Evolutionary conservation across 1,139 yeast species (phyloP).

Genomic region (Kurtzmaniella natalensis): DNA sequence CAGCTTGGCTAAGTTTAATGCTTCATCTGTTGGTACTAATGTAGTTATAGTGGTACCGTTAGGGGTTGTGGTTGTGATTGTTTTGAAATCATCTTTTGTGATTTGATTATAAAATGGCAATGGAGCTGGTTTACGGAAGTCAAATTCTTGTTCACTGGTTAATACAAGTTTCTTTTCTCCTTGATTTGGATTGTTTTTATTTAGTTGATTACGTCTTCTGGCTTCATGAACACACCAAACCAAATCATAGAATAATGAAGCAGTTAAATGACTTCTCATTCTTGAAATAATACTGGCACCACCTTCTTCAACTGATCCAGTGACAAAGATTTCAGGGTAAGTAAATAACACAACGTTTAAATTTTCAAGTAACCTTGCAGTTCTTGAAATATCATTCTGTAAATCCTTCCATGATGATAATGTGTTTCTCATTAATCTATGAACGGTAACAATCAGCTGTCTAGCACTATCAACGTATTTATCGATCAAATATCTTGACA

Average conservation of each 20-base stretch:
- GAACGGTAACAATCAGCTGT: conserved; percentile 91
- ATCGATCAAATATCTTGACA: conserved; percentile 71
- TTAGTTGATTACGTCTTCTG: conserved; percentile 62
- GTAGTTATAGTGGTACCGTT: conserved; percentile 91
- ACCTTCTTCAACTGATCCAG: conserved; percentile 40
- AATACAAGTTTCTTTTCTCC: conserved; percentile 13
- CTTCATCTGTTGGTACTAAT: conserved; percentile 80
- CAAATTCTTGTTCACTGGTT: conserved; percentile 9
- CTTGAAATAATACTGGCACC: conserved; percentile 67
- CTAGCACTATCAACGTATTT: conserved; percentile 84
- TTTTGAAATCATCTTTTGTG: conserved; percentile 84
- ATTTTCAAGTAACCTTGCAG: conserved; percentile 90
- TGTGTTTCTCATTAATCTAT: conserved; percentile 80
- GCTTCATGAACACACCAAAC: conserved; percentile 97
- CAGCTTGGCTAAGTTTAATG: conserved; percentile 54
- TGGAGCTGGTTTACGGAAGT: conserved; percentile 49
- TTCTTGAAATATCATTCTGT: conserved; percentile 85
- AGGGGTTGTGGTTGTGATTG: conserved; percentile 83
- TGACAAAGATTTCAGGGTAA: conserved; percentile 70
- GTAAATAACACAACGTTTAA: conserved; percentile 82
- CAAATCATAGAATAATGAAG: conserved; percentile 84
- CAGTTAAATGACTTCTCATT: conserved; percentile 90
- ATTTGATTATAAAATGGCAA: conserved; percentile 91
- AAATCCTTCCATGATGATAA: conserved; percentile 89
- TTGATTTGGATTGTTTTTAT: conserved; percentile 30